These are phyloP conservation scores for Pythium graminicola DNA, from an alignment of 352 stramenopile species.

Conservation along the genomic window DNA sequence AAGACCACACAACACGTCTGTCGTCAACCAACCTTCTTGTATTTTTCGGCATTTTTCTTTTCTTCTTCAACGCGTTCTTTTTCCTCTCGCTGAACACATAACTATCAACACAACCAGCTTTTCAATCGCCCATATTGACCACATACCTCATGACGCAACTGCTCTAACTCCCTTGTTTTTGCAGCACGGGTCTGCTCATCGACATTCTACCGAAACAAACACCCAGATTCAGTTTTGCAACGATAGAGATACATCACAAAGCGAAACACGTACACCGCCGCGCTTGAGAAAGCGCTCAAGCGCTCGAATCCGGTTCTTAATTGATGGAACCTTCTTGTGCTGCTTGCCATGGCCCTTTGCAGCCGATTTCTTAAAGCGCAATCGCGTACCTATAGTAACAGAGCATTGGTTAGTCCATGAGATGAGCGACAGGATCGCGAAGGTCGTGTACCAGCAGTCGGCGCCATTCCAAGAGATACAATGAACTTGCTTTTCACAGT, in stretches of 20 bases:
- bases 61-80: slow-evolving; percentile 28
- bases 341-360: slow-evolving; percentile 38
- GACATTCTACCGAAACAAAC: slow-evolving; percentile 14
- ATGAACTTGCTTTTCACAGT: slow-evolving; percentile 24
- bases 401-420: slow-evolving; percentile 1
- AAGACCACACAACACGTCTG: too few relatives aligned
- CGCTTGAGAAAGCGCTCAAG: slow-evolving; percentile 76
- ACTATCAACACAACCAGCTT: background rate
- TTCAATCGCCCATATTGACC: background rate
- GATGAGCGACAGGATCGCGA: background rate
- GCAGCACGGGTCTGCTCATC: slow-evolving; percentile 18
- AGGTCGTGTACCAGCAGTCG: slow-evolving; percentile 33
- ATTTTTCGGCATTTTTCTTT: slow-evolving; percentile 74
- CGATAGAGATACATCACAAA: too few relatives aligned
- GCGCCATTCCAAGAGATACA: slow-evolving; percentile 29
- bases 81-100: slow-evolving; percentile 7
- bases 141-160: slow-evolving; percentile 25
- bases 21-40: slow-evolving; percentile 84
- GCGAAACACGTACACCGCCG: slow-evolving; percentile 27
- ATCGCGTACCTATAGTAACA: slow-evolving; percentile 41
- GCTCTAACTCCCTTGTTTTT: slow-evolving; percentile 39
- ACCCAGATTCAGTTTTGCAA: background rate
- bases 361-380: slow-evolving; percentile 60
- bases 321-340: slow-evolving; percentile 69
- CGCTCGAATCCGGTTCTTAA: slow-evolving; percentile 79